These are phyloP conservation scores for Wolfiporia cocos DNA, from an alignment of 1,284 basidiomycete species.

Conservation along the genomic window DNA sequence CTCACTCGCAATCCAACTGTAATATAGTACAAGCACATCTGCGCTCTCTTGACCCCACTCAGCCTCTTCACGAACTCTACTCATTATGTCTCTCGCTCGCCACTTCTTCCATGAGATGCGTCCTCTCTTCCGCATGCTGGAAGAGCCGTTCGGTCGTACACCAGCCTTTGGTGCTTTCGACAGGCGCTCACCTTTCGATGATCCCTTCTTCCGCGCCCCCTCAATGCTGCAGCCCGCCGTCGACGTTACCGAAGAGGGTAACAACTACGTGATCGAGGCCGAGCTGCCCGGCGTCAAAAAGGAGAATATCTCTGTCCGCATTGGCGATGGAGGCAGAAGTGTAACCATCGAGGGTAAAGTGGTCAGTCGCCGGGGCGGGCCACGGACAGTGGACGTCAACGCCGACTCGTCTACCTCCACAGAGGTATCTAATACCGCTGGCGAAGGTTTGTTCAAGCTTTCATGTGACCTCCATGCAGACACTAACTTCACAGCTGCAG, in stretches of 20 bases:
- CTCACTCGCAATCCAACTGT: no score
- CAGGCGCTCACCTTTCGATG: slow-evolving; percentile 36
- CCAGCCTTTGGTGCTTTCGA: slow-evolving; percentile 27
- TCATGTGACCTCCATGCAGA: not conserved
- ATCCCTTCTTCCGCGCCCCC: slow-evolving; percentile 41
- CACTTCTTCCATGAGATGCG: slow-evolving; percentile 66
- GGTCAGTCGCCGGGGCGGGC: slow-evolving; percentile 24
- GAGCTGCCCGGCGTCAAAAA: slow-evolving; percentile 76
- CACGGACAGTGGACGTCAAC: not conserved
- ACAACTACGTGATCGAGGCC: slow-evolving; percentile 64
- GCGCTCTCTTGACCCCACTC: no score
- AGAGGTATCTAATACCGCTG: not conserved
- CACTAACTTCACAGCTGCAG: slow-evolving; percentile 7
- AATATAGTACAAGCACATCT: no score
- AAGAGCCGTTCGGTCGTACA: slow-evolving; percentile 50
- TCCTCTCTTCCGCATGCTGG: slow-evolving; percentile 66
- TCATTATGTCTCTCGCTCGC: slow-evolving; percentile 33
- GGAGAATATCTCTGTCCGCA: slow-evolving; percentile 65
- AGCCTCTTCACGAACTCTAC: not conserved
- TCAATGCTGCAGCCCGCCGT: slow-evolving; percentile 43
- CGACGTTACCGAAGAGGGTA: slow-evolving; percentile 60
- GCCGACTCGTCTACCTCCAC: no score
- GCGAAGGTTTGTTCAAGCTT: slow-evolving; percentile 24
- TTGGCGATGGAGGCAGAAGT: slow-evolving; percentile 64
- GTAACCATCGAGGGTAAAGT: slow-evolving; percentile 67